Evolutionary conservation across 352 stramenopile genomes (phyloP).

Genomic region (Phytophthora citricola): DNA sequence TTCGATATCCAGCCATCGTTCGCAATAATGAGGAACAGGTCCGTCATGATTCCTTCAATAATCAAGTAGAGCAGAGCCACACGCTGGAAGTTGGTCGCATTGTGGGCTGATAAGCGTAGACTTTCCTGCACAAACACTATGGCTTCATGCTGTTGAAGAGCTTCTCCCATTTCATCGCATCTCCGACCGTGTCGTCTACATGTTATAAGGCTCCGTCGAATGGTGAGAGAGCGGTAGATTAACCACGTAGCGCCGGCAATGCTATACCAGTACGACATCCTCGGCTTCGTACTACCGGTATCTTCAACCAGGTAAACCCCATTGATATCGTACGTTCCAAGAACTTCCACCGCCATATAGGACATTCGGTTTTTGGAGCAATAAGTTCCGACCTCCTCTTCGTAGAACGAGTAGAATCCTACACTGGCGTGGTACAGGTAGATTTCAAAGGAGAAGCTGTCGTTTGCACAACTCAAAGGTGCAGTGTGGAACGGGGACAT

Average conservation of each 20-base stretch:
- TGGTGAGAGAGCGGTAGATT: background rate
- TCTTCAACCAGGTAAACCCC: conserved; percentile 4
- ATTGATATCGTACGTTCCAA: conserved; percentile 16
- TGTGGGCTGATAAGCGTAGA: conserved; percentile 4
- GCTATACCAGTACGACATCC: conserved; percentile 13
- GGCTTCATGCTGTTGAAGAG: background rate
- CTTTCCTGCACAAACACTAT: conserved; percentile 12
- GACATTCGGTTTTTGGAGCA: background rate
- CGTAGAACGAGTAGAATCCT: conserved; percentile 13
- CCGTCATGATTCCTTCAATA: conserved; percentile 10
- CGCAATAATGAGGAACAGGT: conserved; percentile 20
- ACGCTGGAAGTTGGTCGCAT: conserved; percentile 7
- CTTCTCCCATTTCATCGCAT: conserved; percentile 3
- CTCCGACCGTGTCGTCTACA: conserved; percentile 1
- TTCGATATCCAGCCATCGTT: conserved; percentile 8
- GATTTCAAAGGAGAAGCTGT: conserved; percentile 2
- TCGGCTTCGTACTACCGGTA: background rate
- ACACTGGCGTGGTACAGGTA: conserved; percentile 15
- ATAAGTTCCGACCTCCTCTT: conserved; percentile 6
- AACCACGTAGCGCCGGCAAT: conserved; percentile 6
- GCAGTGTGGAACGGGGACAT: conserved; percentile 2
- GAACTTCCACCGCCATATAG: conserved; percentile 1
- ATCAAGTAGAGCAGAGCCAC: conserved; percentile 6
- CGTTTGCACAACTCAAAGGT: conserved; percentile 10
- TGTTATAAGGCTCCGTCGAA: conserved; percentile 2